Base-by-base conservation (phyloP, 192 early-diverging fungal species). In the Coemansia sp. region DNA sequence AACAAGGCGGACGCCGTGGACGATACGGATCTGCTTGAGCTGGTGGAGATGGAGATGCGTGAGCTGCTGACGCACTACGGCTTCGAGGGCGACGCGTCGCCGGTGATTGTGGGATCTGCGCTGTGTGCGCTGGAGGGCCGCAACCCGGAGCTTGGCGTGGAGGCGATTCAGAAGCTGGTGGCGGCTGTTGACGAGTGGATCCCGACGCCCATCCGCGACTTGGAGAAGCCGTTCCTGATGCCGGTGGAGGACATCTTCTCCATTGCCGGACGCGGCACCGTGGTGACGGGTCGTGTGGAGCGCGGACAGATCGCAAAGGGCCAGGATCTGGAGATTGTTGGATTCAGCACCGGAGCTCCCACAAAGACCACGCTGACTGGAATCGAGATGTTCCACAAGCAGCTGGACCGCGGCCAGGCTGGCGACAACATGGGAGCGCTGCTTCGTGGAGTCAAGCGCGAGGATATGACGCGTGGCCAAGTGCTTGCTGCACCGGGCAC, bases 331-430 rank as follows among this genome's bases (percentile, higher is more conserved):
- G 97, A 99, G 86, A 89, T 99, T 79, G 91, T 99, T 66, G 97
- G 97, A 62, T 94, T 90, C 74, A 95, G 95, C 17, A 83, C 87
- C 20, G 32, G 32, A 32, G 32, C 32, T 32, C 91, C 90, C 58
- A 81, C 89, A 70, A 96, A 96, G 89, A 97, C 96, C 64, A 96
- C 88, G 16, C 85, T 98, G 63, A 99, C 94, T n/a, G 94, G 96
- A 67, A 90, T 99, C 66, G 97, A 99, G 81, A 98, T 98, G 95
- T 97, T 97, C 94, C 96, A 96, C 88, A 98, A 99, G 87, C 93
- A 96, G 88, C 90, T 99, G 61, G 95, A 97, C 74, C 89, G 88
- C 73, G 97, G 94, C 73, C 91, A 96, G 80, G 94, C 97, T 65
- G 96, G 97, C 81, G 96, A 99, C 82, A 97, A 99, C 87, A 96